Percentiles rank a stretch among this genome's conserved stretches.
Conservation (phyloP, 148 eudicot species). For the Suaeda aralocaspica region DNA sequence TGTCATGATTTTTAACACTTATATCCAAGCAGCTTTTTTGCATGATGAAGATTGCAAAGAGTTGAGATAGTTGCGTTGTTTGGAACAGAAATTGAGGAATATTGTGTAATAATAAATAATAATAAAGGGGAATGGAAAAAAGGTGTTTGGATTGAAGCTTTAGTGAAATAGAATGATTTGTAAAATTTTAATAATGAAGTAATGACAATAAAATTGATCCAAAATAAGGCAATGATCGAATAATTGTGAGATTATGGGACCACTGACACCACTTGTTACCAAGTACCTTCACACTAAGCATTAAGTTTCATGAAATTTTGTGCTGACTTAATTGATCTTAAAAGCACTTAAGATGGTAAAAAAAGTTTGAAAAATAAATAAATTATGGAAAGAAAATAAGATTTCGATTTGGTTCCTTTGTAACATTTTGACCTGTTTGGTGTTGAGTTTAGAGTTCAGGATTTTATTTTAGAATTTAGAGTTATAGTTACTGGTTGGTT, state of each 20-base stretch:
- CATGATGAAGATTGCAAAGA: conserved; percentile 8
- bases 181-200: no score
- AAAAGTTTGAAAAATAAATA: no score
- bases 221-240: conserved; percentile 14
- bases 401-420: no score
- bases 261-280: conserved; percentile 6
- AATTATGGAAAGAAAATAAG: no score
- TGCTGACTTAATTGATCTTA: no score
- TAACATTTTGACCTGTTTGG: no score
- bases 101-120: no score
- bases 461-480: no score
- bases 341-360: no score
- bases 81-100: conserved; percentile 22
- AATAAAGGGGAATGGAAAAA: conserved; percentile 1
- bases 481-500: no score
- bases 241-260: conserved; percentile 24
- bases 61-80: background rate
- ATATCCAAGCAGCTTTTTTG: background rate
- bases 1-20: conserved; percentile 21
- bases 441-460: no score
- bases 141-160: background rate
- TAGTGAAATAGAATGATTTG: background rate
- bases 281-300: conserved; percentile 11
- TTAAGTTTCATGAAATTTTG: no score
- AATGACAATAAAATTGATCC: conserved; percentile 27